Evolutionary conservation across 2,329 filamentous ascomycete genomes (phyloP).

Genomic region (Sporothrix inflata): DNA sequence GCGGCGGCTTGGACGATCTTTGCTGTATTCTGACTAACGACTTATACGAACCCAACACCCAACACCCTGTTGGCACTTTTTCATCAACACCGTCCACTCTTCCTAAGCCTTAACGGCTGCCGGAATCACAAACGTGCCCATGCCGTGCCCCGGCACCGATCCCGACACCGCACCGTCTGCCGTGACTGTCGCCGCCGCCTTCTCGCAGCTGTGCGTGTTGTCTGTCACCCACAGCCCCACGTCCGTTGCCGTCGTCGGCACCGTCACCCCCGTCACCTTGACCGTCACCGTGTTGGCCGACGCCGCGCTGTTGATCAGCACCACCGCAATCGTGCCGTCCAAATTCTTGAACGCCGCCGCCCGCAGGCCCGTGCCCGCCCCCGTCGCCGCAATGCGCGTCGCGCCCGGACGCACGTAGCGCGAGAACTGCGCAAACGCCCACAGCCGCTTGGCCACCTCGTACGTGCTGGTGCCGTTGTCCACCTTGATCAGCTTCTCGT

Average conservation of each 20-base stretch:
- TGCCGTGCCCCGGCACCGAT: constrained; percentile 25
- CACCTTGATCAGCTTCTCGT: constrained; percentile 42
- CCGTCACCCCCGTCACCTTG: constrained; percentile 21
- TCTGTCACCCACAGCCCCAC: constrained; percentile 36
- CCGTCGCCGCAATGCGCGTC: constrained; percentile 38
- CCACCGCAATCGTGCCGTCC: constrained; percentile 45
- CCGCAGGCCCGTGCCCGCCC: constrained; percentile 37
- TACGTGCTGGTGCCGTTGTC: constrained; percentile 41
- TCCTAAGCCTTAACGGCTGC: neutral
- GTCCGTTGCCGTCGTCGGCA: constrained; percentile 23
- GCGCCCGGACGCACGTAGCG: constrained; percentile 47
- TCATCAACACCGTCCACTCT: neutral
- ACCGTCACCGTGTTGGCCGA: constrained; percentile 30
- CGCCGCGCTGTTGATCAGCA: constrained; percentile 41
- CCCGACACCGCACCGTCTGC: constrained; percentile 31
- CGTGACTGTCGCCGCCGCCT: constrained; percentile 33
- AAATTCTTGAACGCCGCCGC: constrained; percentile 44
- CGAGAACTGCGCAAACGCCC: constrained; percentile 48
- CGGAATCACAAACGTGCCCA: constrained; percentile 31
- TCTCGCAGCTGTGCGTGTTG: constrained; percentile 36
- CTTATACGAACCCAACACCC: neutral
- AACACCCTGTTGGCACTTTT: neutral
- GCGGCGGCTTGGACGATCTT: neutral
- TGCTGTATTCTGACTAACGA: constrained; percentile 4
- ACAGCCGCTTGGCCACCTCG: constrained; percentile 43